Base-by-base conservation (phyloP, 441 rosid species). In the Jatropha multifida region DNA sequence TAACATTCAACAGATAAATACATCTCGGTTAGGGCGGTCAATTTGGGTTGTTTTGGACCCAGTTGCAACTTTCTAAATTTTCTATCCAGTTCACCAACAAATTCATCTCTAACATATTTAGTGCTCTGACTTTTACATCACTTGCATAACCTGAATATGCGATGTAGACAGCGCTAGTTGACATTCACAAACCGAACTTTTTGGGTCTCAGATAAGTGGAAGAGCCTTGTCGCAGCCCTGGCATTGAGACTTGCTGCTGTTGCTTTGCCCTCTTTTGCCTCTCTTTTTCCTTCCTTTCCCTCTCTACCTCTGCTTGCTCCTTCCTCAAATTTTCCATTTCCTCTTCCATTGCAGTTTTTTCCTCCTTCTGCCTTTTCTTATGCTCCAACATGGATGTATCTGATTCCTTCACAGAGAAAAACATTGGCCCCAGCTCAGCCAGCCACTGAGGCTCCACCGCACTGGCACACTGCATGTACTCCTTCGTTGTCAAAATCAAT, bases 391-490 rank as follows among this genome's bases (percentile, higher is more conserved):
- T 82, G 1, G 98, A 91, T 0, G 94, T 90, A 65, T 96, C 95
- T 0, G 98, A 94, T 14, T 92, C 99, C 83, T 96, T 92, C 10
- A 94, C 97, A 0, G 98, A 91, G 77, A 96, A 96, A 74, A 96
- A 96, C 98, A 96, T 92, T 3, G 97, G 98, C 32, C 99, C 99
- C 10, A 96, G 73, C 89, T 94, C 98, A 0, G 97, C 97, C 79
- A 92, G 58, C 98, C 98, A 96, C 69, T 96, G 93, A 2, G 97
- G 90, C 88, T 92, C 99, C 62, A 96, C 99, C 0, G 98, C 85
- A 1, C 98, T 94, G 44, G 88, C 99, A 49, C 98, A 92, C 84
- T 96, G 96, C 99, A 96, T 96, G 78, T 96, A 96, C 86, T 96
- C 96, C 84, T 96, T 96, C 0, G 96, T 76, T 0, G 97, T 96